Evolutionary conservation across 768 basidiomycete species (phyloP).

Genomic region (Trametes sanguinea): DNA sequence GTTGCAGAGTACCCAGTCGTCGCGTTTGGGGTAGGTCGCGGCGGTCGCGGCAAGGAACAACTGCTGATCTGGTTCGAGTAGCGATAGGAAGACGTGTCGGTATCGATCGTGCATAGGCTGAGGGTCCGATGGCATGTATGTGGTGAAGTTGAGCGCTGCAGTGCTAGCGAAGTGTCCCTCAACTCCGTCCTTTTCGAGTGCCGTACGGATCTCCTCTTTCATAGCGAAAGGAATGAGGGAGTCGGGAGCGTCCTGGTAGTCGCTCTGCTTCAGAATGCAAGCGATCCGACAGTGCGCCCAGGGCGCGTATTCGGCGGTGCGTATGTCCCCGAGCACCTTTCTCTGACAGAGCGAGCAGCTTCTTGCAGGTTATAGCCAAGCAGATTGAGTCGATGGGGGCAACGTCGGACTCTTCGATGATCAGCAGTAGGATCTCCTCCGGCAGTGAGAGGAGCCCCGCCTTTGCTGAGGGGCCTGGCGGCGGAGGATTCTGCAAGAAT

Average conservation of each 20-base stretch:
- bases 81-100: not conserved
- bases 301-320: not conserved
- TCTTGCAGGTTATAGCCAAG: conserved; percentile 39
- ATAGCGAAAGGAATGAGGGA: not conserved
- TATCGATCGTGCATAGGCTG: not conserved
- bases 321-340: not conserved
- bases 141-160: not conserved
- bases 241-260: not conserved
- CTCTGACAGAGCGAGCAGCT: not conserved
- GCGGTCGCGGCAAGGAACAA: not conserved
- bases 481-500: not conserved
- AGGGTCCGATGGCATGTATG: not conserved
- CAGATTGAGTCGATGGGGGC: conserved; percentile 66
- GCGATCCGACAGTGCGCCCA: conserved; percentile 42
- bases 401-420: conserved; percentile 47
- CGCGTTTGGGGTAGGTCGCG: not conserved
- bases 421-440: conserved; percentile 29
- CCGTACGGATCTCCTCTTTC: not conserved
- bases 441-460: conserved; percentile 34
- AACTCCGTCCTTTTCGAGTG: not conserved
- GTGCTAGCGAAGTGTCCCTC: not conserved
- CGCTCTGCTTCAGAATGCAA: conserved; percentile 67
- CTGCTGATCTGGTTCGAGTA: not conserved
- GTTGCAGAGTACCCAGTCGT: conserved; percentile 14
- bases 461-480: not conserved